phyloP scores from a whole-genome alignment of 2,329 filamentous ascomycete genomes.

The Neoascochyta sp. region DNA sequence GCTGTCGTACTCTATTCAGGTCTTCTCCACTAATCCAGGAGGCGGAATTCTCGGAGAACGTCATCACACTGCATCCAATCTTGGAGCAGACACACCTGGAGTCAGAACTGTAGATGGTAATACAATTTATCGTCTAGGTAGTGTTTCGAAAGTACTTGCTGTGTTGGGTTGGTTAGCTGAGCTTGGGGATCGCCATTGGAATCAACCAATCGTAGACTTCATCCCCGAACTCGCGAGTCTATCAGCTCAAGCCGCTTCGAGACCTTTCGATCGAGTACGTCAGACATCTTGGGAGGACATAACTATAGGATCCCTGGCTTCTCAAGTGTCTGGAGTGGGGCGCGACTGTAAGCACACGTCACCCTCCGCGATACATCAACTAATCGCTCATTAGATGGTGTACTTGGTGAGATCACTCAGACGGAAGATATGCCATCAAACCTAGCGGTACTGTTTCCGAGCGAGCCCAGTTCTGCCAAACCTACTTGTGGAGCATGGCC shows the following conservation, averaged over 20 bases:
- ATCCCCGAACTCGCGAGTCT: slow-evolving; percentile 26
- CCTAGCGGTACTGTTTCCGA: too few species aligned
- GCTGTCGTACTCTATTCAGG: slow-evolving; percentile 22
- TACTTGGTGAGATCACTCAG: slow-evolving; percentile 20
- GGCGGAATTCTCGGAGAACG: slow-evolving; percentile 16
- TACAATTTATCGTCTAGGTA: slow-evolving; percentile 45
- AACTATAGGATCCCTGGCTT: slow-evolving; percentile 31
- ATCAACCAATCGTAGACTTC: slow-evolving; percentile 23
- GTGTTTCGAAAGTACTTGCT: slow-evolving; percentile 41
- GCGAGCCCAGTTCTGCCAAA: slow-evolving; percentile 9
- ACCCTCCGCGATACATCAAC: slow-evolving; percentile 20
- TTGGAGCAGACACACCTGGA: slow-evolving; percentile 14
- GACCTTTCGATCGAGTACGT: slow-evolving; percentile 19
- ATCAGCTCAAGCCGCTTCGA: slow-evolving; percentile 2
- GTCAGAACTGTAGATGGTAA: slow-evolving; percentile 32
- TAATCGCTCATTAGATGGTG: slow-evolving; percentile 39
- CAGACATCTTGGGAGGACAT: slow-evolving; percentile 34
- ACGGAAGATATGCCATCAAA: slow-evolving; percentile 16
- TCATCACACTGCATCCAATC: slow-evolving; percentile 16
- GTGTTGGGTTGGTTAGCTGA: slow-evolving; percentile 40
- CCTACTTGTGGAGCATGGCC: slow-evolving; percentile 23
- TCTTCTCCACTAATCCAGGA: slow-evolving; percentile 22
- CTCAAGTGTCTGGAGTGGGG: slow-evolving; percentile 34
- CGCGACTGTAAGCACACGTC: slow-evolving; percentile 25
- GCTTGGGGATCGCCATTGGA: slow-evolving; percentile 36